Conservation (phyloP, 768 basidiomycete genomes). For the Trametes punicea region DNA sequence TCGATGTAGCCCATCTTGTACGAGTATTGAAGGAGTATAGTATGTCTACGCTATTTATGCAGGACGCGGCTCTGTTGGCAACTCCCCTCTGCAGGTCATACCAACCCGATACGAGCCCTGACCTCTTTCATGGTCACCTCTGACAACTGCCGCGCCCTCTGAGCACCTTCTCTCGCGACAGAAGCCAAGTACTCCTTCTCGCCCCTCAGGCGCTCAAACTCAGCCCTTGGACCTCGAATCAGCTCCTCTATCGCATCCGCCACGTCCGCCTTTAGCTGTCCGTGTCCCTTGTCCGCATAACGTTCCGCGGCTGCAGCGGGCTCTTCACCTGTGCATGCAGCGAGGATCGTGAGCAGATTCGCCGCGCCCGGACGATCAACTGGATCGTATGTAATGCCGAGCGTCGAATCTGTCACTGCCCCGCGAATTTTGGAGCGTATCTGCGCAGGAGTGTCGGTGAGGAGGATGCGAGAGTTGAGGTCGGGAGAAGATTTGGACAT, state of each 20-base stretch:
- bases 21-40: not conserved
- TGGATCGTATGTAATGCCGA: slow-evolving; percentile 79
- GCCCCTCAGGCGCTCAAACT: slow-evolving; percentile 60
- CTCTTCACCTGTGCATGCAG: slow-evolving; percentile 59
- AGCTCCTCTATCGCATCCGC: slow-evolving; percentile 67
- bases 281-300: slow-evolving; percentile 58
- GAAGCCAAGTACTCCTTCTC: slow-evolving; percentile 59
- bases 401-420: slow-evolving; percentile 83
- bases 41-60: not conserved
- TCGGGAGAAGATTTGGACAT: slow-evolving; percentile 95
- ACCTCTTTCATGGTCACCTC: slow-evolving; percentile 64
- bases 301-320: slow-evolving; percentile 43
- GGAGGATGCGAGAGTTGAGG: slow-evolving; percentile 73
- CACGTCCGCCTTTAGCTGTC: slow-evolving; percentile 70
- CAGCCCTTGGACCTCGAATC: slow-evolving; percentile 61
- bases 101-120: slow-evolving; percentile 60
- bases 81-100: not conserved
- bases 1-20: not conserved
- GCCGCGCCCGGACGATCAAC: slow-evolving; percentile 74
- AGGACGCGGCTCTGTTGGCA: not conserved
- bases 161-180: slow-evolving; percentile 63
- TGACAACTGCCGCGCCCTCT: slow-evolving; percentile 60
- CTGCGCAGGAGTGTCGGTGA: slow-evolving; percentile 66
- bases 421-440: slow-evolving; percentile 70
- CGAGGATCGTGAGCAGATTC: slow-evolving; percentile 77